phyloP scores from a whole-genome alignment of 2,329 filamentous ascomycete genomes.

The Ustilaginoidea virens region DNA sequence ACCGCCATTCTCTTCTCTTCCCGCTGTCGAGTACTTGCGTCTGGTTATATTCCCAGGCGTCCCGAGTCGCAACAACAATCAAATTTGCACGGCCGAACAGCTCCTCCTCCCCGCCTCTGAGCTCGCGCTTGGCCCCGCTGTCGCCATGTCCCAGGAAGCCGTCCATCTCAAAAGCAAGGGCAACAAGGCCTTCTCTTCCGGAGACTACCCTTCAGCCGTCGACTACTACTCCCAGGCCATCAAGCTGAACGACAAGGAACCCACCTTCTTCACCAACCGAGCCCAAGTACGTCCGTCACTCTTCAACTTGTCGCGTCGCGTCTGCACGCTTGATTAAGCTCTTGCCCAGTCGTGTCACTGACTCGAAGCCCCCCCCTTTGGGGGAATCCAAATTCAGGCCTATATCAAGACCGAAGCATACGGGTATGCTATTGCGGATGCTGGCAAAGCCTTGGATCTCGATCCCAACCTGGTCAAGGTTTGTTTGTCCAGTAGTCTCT shows the following conservation, averaged over 20 bases:
- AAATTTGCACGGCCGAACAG: background rate
- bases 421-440: slow-evolving; percentile 82
- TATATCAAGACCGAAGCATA: slow-evolving; percentile 93
- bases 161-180: slow-evolving; percentile 81
- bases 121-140: slow-evolving; percentile 1
- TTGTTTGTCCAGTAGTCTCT: slow-evolving; percentile 8
- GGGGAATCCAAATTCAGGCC: slow-evolving; percentile 46
- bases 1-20: background rate
- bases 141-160: slow-evolving; percentile 45
- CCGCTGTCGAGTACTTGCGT: background rate
- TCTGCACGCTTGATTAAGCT: background rate
- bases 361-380: slow-evolving; percentile 11
- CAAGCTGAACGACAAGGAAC: slow-evolving; percentile 64
- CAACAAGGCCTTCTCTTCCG: slow-evolving; percentile 78
- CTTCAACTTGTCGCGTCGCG: slow-evolving; percentile 5
- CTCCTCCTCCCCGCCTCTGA: slow-evolving; percentile 2
- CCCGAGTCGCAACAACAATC: background rate
- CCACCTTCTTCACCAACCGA: slow-evolving; percentile 85
- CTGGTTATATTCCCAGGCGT: background rate
- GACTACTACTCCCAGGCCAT: slow-evolving; percentile 82
- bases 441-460: slow-evolving; percentile 79
- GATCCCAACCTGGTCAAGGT: slow-evolving; percentile 85
- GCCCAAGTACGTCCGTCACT: slow-evolving; percentile 55
- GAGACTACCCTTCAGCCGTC: slow-evolving; percentile 74
- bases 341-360: slow-evolving; percentile 27